Percentiles rank a stretch among this genome's conserved stretches.
Conservation (phyloP, 345 rosid species). For the Eucalyptus lansdowneana region DNA sequence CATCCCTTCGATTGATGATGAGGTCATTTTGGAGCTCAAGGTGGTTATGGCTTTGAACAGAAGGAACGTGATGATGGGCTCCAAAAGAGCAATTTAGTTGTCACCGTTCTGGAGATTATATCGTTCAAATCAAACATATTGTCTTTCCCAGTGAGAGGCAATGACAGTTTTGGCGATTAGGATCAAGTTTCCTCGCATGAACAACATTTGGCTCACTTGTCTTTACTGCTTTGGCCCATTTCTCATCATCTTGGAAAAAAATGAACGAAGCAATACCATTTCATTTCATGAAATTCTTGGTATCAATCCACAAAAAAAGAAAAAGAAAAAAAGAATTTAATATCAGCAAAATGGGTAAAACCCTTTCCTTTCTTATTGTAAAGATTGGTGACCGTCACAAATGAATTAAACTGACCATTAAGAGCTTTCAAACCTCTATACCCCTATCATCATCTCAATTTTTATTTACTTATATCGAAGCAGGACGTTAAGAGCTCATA, state of each 20-base stretch:
- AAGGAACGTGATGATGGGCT: background rate
- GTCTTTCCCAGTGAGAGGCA: background rate
- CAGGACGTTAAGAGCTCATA: accelerated
- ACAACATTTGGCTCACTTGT: background rate
- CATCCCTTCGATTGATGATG: accelerated
- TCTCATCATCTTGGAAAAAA: too few species aligned
- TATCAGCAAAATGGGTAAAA: background rate
- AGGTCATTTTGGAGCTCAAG: background rate
- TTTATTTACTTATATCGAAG: too few species aligned
- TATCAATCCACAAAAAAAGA: background rate
- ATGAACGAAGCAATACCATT: background rate
- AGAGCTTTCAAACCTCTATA: background rate
- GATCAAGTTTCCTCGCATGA: background rate
- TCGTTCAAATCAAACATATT: background rate
- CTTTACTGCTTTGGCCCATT: too few species aligned
- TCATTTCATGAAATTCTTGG: background rate
- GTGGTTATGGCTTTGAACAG: background rate
- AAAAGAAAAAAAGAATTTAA: background rate
- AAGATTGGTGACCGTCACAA: background rate
- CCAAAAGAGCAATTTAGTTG: background rate
- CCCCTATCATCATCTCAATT: background rate
- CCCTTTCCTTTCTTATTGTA: background rate
- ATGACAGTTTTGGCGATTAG: background rate
- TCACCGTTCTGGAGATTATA: background rate
- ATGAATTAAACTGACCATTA: background rate